Percentiles rank a stretch among this genome's conserved stretches.
Evolutionary conservation across 108 stramenopile genomes (phyloP).

Genomic region (Mediolabrus comicus): DNA sequence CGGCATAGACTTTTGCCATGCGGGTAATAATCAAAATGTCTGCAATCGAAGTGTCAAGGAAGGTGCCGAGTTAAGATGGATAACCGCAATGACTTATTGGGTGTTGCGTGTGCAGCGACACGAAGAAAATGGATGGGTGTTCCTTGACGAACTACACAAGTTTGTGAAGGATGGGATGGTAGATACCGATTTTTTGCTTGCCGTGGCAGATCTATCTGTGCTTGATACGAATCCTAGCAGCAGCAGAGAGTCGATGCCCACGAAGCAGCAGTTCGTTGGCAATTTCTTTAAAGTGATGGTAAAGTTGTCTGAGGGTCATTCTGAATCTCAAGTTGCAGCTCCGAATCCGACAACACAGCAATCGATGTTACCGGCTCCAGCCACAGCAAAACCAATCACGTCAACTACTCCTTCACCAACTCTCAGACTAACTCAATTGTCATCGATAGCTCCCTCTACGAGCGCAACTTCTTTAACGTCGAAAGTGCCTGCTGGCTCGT

Average conservation of each 20-base stretch:
- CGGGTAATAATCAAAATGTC: conserved; percentile 7
- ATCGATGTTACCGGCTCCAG: neutral
- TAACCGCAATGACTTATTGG: conserved; percentile 15
- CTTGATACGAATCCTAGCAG: neutral
- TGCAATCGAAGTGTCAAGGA: conserved; percentile 2
- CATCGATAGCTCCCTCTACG: neutral
- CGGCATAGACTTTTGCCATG: conserved; percentile 1
- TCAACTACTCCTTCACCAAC: neutral
- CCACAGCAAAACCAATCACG: neutral
- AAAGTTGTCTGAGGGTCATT: neutral
- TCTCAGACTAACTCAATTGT: too few species aligned
- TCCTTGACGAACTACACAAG: neutral
- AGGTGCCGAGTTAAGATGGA: conserved; percentile 21
- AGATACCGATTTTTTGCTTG: conserved; percentile 7
- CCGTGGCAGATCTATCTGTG: neutral
- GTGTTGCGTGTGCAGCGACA: conserved; percentile 14
- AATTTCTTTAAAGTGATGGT: conserved; percentile 4
- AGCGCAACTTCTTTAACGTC: neutral
- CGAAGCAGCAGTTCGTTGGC: neutral
- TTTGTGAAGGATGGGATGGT: conserved; percentile 19
- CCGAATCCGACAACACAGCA: neutral
- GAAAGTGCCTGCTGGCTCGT: neutral
- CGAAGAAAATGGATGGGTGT: neutral
- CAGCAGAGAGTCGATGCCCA: conserved; percentile 1
- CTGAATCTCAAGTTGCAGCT: neutral